These are phyloP conservation scores for Croton setiger DNA, from an alignment of 441 rosid species.

Conservation along the genomic window DNA sequence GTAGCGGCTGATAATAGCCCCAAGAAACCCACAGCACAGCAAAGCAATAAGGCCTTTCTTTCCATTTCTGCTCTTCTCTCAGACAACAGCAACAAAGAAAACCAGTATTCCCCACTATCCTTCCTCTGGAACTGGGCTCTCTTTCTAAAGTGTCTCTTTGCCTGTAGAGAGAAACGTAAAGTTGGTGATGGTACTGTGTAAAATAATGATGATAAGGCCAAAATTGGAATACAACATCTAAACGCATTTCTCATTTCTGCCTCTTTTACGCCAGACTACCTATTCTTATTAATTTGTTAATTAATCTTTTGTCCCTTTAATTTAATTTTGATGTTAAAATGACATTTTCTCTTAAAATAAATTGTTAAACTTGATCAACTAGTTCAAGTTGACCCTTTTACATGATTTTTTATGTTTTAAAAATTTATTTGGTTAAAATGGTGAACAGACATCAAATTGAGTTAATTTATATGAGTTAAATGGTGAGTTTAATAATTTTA, in stretches of 20 bases:
- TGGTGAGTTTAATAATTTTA: too few species aligned
- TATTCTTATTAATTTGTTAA: too few species aligned
- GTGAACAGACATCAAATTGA: too few species aligned
- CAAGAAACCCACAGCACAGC: slow-evolving; percentile 47
- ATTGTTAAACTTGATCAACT: too few species aligned
- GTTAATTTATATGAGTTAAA: too few species aligned
- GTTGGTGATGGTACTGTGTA: slow-evolving; percentile 4
- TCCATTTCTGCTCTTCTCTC: slow-evolving; percentile 40
- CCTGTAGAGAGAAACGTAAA: slow-evolving; percentile 14
- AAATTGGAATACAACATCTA: background rate
- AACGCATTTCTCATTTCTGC: too few species aligned
- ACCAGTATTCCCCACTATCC: background rate
- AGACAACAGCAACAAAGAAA: background rate
- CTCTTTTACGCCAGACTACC: background rate
- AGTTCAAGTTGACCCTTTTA: too few species aligned
- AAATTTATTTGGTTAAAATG: too few species aligned
- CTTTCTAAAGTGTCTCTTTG: background rate
- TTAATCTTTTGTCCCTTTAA: too few species aligned
- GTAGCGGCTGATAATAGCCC: slow-evolving; percentile 69
- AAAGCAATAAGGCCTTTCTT: slow-evolving; percentile 49
- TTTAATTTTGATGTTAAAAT: too few species aligned
- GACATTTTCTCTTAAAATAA: too few species aligned
- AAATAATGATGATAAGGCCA: background rate
- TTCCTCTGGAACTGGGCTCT: background rate
- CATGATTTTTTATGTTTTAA: too few species aligned